Conservation (phyloP, 257 asterid species). For the Handroanthus guayacan region DNA sequence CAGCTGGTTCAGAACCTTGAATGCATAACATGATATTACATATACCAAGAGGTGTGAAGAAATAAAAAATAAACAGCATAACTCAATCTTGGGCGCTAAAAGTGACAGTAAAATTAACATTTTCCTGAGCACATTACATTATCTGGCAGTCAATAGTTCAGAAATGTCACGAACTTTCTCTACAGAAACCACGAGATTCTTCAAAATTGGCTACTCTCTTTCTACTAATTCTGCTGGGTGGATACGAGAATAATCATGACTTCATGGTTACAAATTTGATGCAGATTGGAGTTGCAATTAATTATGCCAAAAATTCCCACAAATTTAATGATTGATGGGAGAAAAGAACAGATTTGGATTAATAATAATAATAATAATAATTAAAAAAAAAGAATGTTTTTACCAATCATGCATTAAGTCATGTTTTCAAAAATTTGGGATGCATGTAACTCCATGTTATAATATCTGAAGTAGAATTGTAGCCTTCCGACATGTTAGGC, state of each 20-base stretch:
- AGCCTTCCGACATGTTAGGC: constrained; percentile 25
- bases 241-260: not conserved
- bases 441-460: not conserved
- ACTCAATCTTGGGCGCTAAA: not conserved
- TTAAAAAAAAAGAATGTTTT: not conserved
- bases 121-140: not conserved
- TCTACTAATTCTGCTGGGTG: not conserved
- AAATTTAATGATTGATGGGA: not conserved
- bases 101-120: not conserved
- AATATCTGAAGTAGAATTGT: constrained; percentile 24
- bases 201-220: not conserved
- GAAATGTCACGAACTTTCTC: constrained; percentile 12
- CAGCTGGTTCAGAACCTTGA: not conserved
- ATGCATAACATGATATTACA: constrained; percentile 10
- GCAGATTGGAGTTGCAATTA: constrained; percentile 15
- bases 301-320: not conserved
- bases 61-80: not conserved
- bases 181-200: constrained; percentile 21
- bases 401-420: not conserved
- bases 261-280: not conserved
- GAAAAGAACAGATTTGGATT: constrained; percentile 4
- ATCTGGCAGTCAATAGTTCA: not conserved
- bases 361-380: too few relatives aligned
- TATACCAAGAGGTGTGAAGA: not conserved
- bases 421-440: constrained; percentile 15